phyloP scores from a whole-genome alignment of 306 rosid genomes.

The Prunus mume region DNA sequence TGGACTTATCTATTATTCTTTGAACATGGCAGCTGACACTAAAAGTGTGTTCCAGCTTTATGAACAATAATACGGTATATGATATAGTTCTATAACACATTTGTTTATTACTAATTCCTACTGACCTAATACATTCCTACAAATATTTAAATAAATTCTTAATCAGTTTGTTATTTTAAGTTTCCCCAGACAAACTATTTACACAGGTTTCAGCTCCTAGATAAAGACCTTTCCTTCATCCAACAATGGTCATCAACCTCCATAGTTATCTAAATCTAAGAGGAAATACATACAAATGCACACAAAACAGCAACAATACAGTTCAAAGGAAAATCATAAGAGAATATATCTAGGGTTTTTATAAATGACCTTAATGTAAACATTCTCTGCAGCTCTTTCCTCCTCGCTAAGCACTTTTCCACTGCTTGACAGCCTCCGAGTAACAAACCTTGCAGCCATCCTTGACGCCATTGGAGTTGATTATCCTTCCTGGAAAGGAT shows the following conservation, averaged over 20 bases:
- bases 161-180: neutral
- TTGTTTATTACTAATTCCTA: neutral
- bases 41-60: neutral
- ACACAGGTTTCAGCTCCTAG: neutral
- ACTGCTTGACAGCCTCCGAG: constrained; percentile 68
- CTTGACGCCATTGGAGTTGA: constrained; percentile 60
- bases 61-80: neutral
- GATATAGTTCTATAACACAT: neutral
- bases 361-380: constrained; percentile 65
- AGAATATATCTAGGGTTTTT: neutral
- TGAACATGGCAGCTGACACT: neutral
- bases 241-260: neutral
- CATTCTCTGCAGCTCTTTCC: constrained; percentile 75
- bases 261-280: neutral
- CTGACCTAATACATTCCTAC: neutral
- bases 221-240: neutral
- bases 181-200: neutral
- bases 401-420: constrained; percentile 84
- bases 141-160: neutral
- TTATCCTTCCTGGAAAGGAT: constrained; percentile 21
- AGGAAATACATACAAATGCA: neutral
- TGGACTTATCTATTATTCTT: neutral
- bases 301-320: constrained; percentile 7
- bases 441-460: constrained; percentile 46
- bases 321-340: neutral